Evolutionary conservation across 345 rosid species (phyloP).

Genomic region (Syzygium jambos): DNA sequence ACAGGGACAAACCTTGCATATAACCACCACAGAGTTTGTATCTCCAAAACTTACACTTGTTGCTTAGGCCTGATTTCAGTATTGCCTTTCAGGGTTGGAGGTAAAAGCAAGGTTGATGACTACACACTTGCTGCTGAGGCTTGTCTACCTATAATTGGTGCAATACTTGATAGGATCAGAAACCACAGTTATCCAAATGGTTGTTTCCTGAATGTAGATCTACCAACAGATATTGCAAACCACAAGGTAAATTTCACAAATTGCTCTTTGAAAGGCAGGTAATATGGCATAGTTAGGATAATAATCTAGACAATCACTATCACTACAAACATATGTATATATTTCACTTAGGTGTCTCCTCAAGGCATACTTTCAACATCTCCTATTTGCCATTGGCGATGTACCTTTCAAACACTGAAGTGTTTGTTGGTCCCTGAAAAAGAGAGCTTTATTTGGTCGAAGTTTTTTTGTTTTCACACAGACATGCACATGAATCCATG

Average conservation of each 20-base stretch:
- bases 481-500: background rate
- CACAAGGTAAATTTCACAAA: slow-evolving; percentile 53
- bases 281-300: background rate
- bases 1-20: background rate
- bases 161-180: slow-evolving; percentile 42
- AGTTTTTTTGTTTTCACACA: background rate
- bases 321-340: background rate
- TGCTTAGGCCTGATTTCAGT: background rate
- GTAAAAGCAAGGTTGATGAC: slow-evolving; percentile 50
- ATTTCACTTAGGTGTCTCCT: background rate
- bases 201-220: slow-evolving; percentile 72
- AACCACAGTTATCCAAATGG: slow-evolving; percentile 45
- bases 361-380: background rate
- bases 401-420: background rate
- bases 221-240: slow-evolving; percentile 64
- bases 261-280: background rate
- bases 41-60: background rate
- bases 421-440: background rate
- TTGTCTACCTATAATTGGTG: slow-evolving; percentile 64
- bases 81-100: slow-evolving; percentile 44
- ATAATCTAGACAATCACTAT: background rate
- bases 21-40: background rate
- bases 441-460: background rate
- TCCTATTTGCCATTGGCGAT: background rate
- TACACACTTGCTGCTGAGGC: slow-evolving; percentile 73